Evolutionary conservation across 345 rosid genomes (phyloP).

Genomic region (Lepidium sativum): DNA sequence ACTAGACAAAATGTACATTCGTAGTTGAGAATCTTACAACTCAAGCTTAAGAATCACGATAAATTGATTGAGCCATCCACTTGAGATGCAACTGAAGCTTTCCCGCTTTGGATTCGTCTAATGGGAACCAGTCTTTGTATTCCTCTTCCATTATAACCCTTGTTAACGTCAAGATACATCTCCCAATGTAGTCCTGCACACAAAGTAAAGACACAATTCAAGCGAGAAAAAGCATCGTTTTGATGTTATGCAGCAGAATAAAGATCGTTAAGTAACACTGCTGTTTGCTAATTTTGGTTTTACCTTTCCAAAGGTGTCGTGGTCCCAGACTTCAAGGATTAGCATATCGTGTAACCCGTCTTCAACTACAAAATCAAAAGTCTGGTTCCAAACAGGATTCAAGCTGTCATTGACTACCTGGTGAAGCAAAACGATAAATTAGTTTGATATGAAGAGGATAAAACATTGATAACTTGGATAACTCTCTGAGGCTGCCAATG

Average conservation of each 20-base stretch:
- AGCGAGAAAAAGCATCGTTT: background rate
- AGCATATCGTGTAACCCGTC: constrained; percentile 98
- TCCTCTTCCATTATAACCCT: constrained; percentile 87
- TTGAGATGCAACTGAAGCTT: constrained; percentile 59
- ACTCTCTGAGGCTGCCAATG: background rate
- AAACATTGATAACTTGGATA: background rate
- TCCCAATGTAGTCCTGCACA: constrained; percentile 83
- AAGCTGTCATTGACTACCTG: constrained; percentile 88
- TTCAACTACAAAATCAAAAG: constrained; percentile 95
- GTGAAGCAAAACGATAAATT: background rate
- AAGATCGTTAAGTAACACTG: background rate
- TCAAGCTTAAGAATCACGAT: constrained; percentile 51
- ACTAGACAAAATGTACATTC: constrained; percentile 25
- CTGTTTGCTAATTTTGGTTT: background rate
- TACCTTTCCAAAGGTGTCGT: constrained; percentile 99
- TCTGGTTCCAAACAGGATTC: constrained; percentile 97
- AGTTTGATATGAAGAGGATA: background rate
- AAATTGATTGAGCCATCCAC: constrained; percentile 89
- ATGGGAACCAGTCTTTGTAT: constrained; percentile 48
- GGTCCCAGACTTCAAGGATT: constrained; percentile 85
- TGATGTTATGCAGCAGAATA: background rate
- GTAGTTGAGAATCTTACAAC: constrained; percentile 7
- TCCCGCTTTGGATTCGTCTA: constrained; percentile 73
- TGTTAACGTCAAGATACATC: constrained; percentile 89
- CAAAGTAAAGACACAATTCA: background rate